A percentile compares a stretch with the other conserved stretches of the same genome.
These are phyloP conservation scores for Pythium grandisporangium DNA, from an alignment of 352 stramenopile species.

Conservation along the genomic window DNA sequence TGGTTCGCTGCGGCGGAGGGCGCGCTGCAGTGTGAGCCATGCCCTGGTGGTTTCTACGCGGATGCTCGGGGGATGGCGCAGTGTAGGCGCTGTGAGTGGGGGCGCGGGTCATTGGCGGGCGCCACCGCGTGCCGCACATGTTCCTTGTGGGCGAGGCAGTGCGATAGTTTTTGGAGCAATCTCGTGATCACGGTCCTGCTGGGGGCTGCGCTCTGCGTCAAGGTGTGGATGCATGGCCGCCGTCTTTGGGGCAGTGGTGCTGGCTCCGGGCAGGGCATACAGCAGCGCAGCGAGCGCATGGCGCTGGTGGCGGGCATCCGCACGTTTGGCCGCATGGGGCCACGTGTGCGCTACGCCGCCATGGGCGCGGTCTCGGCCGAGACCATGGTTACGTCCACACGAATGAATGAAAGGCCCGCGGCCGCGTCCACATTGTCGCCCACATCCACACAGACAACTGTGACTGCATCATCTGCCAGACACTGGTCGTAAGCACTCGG, in stretches of 20 bases:
- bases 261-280: slow-evolving; percentile 12
- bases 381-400: too few relatives aligned
- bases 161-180: slow-evolving; percentile 47
- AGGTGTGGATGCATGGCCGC: slow-evolving; percentile 20
- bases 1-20: slow-evolving; percentile 20
- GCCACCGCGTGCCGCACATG: slow-evolving; percentile 31
- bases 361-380: slow-evolving; percentile 15
- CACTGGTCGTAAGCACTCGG: background rate
- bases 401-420: too few relatives aligned
- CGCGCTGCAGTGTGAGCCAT: slow-evolving; percentile 20
- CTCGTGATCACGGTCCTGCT: slow-evolving; percentile 20
- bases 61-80: slow-evolving; percentile 20
- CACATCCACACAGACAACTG: background rate
- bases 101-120: slow-evolving; percentile 20
- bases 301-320: slow-evolving; percentile 39
- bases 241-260: slow-evolving; percentile 19
- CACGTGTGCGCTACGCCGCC: slow-evolving; percentile 18
- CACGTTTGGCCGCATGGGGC: slow-evolving; percentile 32
- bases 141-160: slow-evolving; percentile 38
- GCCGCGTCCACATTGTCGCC: too few relatives aligned
- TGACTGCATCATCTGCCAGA: background rate
- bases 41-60: slow-evolving; percentile 25
- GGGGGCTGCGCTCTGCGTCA: slow-evolving; percentile 5
- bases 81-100: slow-evolving; percentile 28
- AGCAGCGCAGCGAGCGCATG: slow-evolving; percentile 26